phyloP scores from a whole-genome alignment of 768 basidiomycete genomes.

The Botryobasidium botryosum region DNA sequence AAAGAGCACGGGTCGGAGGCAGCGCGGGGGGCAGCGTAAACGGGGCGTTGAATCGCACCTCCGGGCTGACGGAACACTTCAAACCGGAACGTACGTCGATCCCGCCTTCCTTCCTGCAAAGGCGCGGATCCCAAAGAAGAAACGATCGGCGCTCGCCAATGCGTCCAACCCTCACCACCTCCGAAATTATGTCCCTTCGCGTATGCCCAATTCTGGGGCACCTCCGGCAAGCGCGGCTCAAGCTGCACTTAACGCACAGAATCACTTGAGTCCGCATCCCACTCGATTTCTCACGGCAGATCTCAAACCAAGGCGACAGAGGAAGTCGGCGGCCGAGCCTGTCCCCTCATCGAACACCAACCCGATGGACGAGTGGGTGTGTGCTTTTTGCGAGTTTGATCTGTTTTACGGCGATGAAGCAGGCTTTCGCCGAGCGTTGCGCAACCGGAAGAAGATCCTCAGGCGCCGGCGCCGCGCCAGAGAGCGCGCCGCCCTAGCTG shows the following conservation, averaged over 20 bases:
- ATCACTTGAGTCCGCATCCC: conserved; percentile 40
- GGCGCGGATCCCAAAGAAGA: conserved; percentile 60
- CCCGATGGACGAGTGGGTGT: conserved; percentile 81
- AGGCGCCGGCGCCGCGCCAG: conserved; percentile 49
- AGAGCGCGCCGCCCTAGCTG: conserved; percentile 46
- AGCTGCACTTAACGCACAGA: conserved; percentile 26
- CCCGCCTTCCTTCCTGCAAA: conserved; percentile 7
- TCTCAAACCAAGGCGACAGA: conserved; percentile 1
- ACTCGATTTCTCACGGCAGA: conserved; percentile 52
- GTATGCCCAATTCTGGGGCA: conserved; percentile 36
- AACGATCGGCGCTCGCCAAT: conserved; percentile 76
- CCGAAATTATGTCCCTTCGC: conserved; percentile 81
- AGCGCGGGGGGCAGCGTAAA: conserved; percentile 1
- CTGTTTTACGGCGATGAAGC: conserved; percentile 77
- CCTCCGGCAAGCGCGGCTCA: conserved; percentile 18
- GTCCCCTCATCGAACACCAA: conserved; percentile 24
- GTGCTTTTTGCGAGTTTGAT: conserved; percentile 83
- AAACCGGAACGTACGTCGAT: background rate
- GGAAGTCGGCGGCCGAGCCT: background rate
- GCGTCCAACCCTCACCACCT: conserved; percentile 93
- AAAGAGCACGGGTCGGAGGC: background rate
- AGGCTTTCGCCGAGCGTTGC: conserved; percentile 44
- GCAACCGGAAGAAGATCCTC: conserved; percentile 65
- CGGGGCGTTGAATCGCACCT: background rate
- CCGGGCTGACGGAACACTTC: background rate